Conservation (phyloP, 208 protist genomes). For the Tritrichomonas musculus region DNA sequence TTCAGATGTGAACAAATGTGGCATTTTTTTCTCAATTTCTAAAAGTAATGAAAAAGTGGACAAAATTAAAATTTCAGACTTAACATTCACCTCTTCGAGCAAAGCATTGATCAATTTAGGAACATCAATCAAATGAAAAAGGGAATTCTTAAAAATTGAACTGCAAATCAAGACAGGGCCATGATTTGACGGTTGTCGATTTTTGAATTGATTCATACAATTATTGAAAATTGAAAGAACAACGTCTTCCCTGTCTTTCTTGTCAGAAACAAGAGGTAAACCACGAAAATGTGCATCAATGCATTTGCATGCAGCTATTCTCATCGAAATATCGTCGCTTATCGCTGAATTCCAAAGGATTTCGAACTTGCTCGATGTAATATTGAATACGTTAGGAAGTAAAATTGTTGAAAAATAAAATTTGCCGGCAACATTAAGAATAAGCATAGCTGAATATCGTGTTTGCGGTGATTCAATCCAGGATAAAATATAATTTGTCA, state of each 20-base stretch:
- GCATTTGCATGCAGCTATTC: background rate
- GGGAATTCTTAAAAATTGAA: background rate
- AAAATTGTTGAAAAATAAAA: too few relatives aligned
- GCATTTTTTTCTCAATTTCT: background rate
- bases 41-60: background rate
- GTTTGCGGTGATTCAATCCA: background rate
- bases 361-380: background rate
- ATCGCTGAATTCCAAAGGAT: background rate
- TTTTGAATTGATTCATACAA: background rate
- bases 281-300: background rate
- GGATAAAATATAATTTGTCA: background rate
- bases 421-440: background rate
- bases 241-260: too few relatives aligned
- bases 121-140: background rate
- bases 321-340: background rate
- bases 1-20: background rate
- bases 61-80: background rate
- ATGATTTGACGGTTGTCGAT: background rate
- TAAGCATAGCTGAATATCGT: background rate
- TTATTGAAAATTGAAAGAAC: background rate
- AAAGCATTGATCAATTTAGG: background rate
- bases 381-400: background rate
- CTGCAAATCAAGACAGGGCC: background rate
- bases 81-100: background rate
- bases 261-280: background rate